Evolutionary conservation across 345 rosid species (phyloP), one percentile per base, ranked within the genome.

Genomic region (Citrus inodora): DNA sequence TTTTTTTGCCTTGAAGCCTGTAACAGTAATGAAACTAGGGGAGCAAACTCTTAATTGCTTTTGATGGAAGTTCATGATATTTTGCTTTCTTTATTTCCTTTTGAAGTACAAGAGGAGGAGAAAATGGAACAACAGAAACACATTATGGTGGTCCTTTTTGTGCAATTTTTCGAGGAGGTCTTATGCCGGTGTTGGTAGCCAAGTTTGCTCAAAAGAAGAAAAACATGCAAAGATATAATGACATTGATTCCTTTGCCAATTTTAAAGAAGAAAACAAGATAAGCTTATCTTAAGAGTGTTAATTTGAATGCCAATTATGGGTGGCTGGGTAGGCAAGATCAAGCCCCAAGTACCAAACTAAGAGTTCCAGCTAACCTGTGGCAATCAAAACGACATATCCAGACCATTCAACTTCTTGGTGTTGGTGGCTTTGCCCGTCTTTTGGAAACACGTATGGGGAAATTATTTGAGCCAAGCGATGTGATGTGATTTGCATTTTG

Each of bases 1-100:
- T 37, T 60, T 74, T 60, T 74, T 42, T n/a, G 3, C 22, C 61
- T 51, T 76, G 53, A 65, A 48, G 42, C 63, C 66, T 65, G 78
- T 76, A 51, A 21, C 46, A 37, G 21, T 22, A 76, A 33, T 14
- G 13, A 16, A n/a, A 28, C 30, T 11, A 42, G 22, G 17, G 68
- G 17, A 33, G 3, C 53, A 51, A 51, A 48, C 68, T 33, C 7
- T 11, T 56, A 9, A n/a, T 48, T 24, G 1, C 22, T 75, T 75
- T 51, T 33, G 21, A 7, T 30, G 46, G 32, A 30, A 75, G 28
- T 42, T 64, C 27, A 27, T 27, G 17, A 61, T 25, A 40, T 17
- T 24, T 11, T 42, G 28, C 42, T 40, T 38, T 9, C 24, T 40
- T 40, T 6, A n/a, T 33, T 11, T 67, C 27, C 10, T 9, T 66